Percentiles rank a stretch among this genome's conserved stretches.
phyloP scores from a whole-genome alignment of 805 yeast genomes.

The Zygosaccharomyces bailii region DNA sequence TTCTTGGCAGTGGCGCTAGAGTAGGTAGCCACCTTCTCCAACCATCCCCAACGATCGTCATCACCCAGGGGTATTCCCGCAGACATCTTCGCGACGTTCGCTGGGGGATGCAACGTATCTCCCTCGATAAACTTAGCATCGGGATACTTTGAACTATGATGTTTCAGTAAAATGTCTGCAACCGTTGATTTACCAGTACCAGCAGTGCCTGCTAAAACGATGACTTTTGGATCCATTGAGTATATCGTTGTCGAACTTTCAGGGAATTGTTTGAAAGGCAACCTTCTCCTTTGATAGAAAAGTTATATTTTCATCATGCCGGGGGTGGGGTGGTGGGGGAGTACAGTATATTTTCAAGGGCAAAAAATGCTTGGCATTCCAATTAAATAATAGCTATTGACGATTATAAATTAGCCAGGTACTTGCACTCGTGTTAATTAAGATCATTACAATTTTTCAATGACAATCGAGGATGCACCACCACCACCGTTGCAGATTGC shows the following conservation, averaged over 20 bases:
- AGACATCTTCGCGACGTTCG: slow-evolving; percentile 79
- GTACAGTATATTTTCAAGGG: background rate
- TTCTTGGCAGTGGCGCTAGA: slow-evolving; percentile 41
- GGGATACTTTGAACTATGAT: slow-evolving; percentile 31
- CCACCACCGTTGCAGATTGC: slow-evolving; percentile 99
- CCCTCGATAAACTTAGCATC: slow-evolving; percentile 74
- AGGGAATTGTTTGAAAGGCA: background rate
- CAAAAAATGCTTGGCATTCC: background rate
- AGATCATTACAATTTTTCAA: slow-evolving; percentile 54
- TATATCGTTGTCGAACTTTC: background rate
- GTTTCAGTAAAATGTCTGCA: slow-evolving; percentile 49
- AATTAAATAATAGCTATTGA: background rate
- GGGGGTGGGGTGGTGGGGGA: background rate
- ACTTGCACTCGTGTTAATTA: background rate
- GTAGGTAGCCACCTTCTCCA: slow-evolving; percentile 45
- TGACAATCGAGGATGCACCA: slow-evolving; percentile 91
- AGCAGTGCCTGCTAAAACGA: slow-evolving; percentile 90
- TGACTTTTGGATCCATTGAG: slow-evolving; percentile 33
- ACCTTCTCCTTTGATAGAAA: background rate
- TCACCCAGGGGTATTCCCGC: slow-evolving; percentile 77
- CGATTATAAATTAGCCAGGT: background rate
- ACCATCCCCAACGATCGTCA: slow-evolving; percentile 93
- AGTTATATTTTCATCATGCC: background rate
- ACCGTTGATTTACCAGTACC: slow-evolving; percentile 93
- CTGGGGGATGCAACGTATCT: slow-evolving; percentile 69